phyloP scores from a whole-genome alignment of 306 rosid species.

The Vicia sativa region DNA sequence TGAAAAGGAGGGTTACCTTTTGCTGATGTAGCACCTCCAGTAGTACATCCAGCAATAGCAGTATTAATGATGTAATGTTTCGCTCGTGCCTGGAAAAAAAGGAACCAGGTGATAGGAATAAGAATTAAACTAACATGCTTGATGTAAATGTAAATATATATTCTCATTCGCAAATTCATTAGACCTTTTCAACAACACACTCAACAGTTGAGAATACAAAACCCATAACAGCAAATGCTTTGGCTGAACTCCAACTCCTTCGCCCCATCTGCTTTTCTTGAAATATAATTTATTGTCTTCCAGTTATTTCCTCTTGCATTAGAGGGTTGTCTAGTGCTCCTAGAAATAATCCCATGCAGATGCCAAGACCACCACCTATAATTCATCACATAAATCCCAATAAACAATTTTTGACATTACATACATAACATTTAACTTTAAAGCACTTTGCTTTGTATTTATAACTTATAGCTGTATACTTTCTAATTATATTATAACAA shows the following conservation, averaged over 20 bases:
- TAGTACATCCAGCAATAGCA: conserved; percentile 82
- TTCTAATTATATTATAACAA: too few species aligned
- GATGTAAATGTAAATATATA: too few species aligned
- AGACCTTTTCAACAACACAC: too few species aligned
- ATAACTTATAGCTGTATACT: too few species aligned
- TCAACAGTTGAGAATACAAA: too few species aligned
- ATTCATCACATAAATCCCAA: conserved; percentile 40
- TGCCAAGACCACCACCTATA: conserved; percentile 92
- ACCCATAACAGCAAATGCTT: conserved; percentile 95
- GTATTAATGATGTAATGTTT: conserved; percentile 86
- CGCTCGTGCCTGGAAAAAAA: conserved; percentile 66
- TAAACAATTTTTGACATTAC: neutral
- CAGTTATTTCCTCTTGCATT: conserved; percentile 77
- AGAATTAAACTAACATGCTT: conserved; percentile 45
- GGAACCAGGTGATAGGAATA: conserved; percentile 19
- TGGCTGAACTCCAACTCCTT: conserved; percentile 88
- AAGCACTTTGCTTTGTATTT: too few species aligned
- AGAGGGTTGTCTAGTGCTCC: conserved; percentile 81
- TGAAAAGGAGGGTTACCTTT: conserved; percentile 56
- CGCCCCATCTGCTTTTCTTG: conserved; percentile 94
- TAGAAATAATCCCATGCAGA: conserved; percentile 85
- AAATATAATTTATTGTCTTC: conserved; percentile 65
- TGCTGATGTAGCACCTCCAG: conserved; percentile 90
- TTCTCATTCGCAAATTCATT: too few species aligned
- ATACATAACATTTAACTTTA: too few species aligned